Base-by-base conservation (phyloP, 176 grass and related monocot species). In the Oryza rufipogon region DNA sequence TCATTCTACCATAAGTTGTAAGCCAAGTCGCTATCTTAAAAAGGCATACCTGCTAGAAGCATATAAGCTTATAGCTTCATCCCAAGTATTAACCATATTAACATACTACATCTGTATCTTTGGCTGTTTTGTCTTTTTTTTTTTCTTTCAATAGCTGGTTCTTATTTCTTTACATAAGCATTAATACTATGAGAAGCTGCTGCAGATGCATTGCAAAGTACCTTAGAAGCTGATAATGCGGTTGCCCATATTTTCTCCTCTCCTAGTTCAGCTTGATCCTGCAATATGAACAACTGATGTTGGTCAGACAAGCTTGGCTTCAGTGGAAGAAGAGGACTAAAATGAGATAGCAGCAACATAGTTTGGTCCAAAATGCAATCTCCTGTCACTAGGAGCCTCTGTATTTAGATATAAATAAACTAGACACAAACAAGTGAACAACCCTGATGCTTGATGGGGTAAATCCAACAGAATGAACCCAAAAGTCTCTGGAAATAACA, bases 161-260 rank as follows among this genome's bases (percentile, higher is more conserved):
- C 73, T 82, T 90, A 84, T 86, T 88, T 92, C 80, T 90, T 68
- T 4, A 80, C 83, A 88, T 90, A 88, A 5, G 80, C 73, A 86
- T 90, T 90, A 44, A 90, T 75, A 85, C 85, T 80, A n/a, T 74
- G 70, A 34, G 88, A 86, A 7, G 81, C 14, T 52, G 47, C 47
- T 49, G 49, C 3, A 52, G 49, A 52, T 52, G 85, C 85, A 20
- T 85, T 80, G 74, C 68, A 90, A 63, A 90, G 85, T 51, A 86
- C 91, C 66, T 80, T 82, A 26, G 85, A 73, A 72, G 85, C 64
- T 22, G 90, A 73, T 17, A 93, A 75, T 44, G 87, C 65, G 11
- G 74, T 80, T 36, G 76, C 87, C 64, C 81, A 88, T 47, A 94
- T 88, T 39, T 5, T 36, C 34, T 36, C 34, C 72, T 71, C 64